Base-by-base conservation (phyloP, 768 basidiomycete genomes). In the Lentinula sp. region DNA sequence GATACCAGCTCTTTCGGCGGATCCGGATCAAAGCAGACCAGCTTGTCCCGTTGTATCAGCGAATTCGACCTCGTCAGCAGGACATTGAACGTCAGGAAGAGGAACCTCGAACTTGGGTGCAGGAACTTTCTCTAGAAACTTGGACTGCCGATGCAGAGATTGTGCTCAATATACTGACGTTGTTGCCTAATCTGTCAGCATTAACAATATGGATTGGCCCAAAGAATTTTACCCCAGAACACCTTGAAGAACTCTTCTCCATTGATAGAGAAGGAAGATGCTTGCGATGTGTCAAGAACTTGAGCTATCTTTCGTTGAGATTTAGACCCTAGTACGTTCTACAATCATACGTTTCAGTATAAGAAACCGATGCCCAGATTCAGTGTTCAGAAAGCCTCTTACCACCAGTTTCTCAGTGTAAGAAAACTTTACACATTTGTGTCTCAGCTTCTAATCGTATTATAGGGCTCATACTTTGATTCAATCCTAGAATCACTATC, bases 271-370 rank as follows among this genome's bases (percentile, higher is more conserved):
- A 16, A 32, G 48, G 45, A 52, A 76, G 59, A 71, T 75, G 32
- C 83, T 86, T 4, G 53, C 43, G n/a, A 39, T 55, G 61, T 62
- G 74, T 81, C 57, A 67, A 70, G 11, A 66, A 64, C 0, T 65
- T 96, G 63, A 64, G 71, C 40, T 76, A 76, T 63, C 73, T 95
- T 15, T 80, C 84, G 4, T 68, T 96, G 57, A 75, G 88, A 62
- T 95, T 96, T 73, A 80, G 88, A 59, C 93, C 94, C 3, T 95
- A 95, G 88, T 91, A 69, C 74, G 88, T 73, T 13, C n/a, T 15
- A 15, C 18, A n/a, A 9, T 18, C 34, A n/a, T 21, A 6, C 8
- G 21, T 34, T 39, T 16, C n/a, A 57, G 15, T 28, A 16, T 5
- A 5, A 10, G 16, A 18, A 6, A 8, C 28, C 15, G 28, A 46